Evolutionary conservation across 2,329 filamentous ascomycete genomes (phyloP), one percentile per base, ranked within the genome.

Genomic region (Ophiostoma ips): DNA sequence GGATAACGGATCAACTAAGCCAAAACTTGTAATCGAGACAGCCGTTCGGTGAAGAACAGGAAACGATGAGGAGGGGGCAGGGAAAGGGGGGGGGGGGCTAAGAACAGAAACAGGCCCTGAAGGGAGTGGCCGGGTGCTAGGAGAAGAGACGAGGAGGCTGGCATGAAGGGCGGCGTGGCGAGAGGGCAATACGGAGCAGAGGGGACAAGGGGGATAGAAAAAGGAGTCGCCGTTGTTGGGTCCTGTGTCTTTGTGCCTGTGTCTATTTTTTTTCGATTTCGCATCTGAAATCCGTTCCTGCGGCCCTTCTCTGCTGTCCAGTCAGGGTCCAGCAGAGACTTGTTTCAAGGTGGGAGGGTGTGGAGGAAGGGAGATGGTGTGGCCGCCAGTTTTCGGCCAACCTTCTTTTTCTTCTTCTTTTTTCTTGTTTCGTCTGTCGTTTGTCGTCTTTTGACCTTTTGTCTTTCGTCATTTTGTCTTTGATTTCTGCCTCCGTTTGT

Each of bases 131-230:
- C 30, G 28, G 43, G n/a, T 16, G 19, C 15, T 41, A 10, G 38
- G 38, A 30, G 24, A 11, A 13, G 19, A 16, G 28, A 13, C 19
- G 28, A 12, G 44, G 44, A 46, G 44, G 44, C 19, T 35, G 44
- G 31, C 19, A 36, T 46, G 33, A 46, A 36, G 44, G 44, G 44
- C 33, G 44, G 44, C 31, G 44, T 46, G 33, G 44, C 31, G 9
- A 35, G 44, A 28, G 12, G 44, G 28, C 24, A 8, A 8, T 28
- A 28, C 8, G 24, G 44, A 46, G 18, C 16, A 43, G 18, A 36
- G 24, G 8, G 24, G 24, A 16, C 16, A 21, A 19, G 44, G 44
- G 33, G 33, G n/a, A 21, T 24, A 28, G 15, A 36, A 35, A 11
- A 46, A 46, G 5, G 19, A 21, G 16, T 16, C 16, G 16, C 13